Conservation (phyloP, 305 asterid species). For the Withania somnifera region DNA sequence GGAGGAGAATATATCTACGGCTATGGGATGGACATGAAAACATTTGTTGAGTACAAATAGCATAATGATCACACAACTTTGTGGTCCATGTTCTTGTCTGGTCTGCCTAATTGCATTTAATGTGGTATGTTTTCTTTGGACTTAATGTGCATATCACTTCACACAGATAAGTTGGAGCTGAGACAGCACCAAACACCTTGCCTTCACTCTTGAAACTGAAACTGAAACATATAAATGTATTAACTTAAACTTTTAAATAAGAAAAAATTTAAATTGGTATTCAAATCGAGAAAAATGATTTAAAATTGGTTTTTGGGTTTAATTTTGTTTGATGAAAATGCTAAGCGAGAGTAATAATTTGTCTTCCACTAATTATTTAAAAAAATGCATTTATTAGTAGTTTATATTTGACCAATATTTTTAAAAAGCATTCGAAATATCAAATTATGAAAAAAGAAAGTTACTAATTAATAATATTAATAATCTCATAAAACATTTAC, state of each 20-base stretch:
- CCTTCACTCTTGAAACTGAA: neutral
- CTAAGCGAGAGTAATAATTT: neutral
- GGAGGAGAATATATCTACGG: neutral
- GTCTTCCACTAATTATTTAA: neutral
- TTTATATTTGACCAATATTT: neutral
- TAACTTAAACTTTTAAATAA: neutral
- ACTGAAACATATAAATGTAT: neutral
- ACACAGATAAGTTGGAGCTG: neutral
- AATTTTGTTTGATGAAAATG: neutral
- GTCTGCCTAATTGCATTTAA: slow-evolving; percentile 18
- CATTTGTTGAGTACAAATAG: neutral
- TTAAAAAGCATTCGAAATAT: neutral
- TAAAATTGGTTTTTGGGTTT: neutral
- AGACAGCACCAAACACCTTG: neutral
- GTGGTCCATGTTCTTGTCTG: slow-evolving; percentile 36
- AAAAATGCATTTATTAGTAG: neutral
- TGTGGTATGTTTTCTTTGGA: slow-evolving; percentile 25
- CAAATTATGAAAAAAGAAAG: too few relatives aligned
- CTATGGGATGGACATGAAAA: neutral
- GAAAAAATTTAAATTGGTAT: neutral
- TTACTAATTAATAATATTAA: neutral
- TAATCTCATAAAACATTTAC: neutral
- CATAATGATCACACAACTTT: neutral
- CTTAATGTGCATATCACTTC: slow-evolving; percentile 19
- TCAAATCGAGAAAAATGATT: neutral